Base-by-base conservation (phyloP, 352 stramenopile genomes). In the Pythium diclinum region DNA sequence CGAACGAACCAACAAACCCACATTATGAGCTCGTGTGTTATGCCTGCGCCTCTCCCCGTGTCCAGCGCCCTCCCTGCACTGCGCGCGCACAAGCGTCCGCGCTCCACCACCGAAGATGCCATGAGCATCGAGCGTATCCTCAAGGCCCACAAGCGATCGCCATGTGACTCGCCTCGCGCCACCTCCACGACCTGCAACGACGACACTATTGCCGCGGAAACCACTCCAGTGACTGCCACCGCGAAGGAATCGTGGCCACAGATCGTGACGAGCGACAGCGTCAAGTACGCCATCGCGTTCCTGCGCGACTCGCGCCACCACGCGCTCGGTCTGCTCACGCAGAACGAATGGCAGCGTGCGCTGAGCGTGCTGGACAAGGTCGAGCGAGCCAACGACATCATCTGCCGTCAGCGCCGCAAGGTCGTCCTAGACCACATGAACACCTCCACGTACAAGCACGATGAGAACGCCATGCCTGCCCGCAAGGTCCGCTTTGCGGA, bases 331-430 rank as follows among this genome's bases (percentile, higher is more conserved):
- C 73, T 92, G 63, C 77, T 85, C 36, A 60, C 84, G 3, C 78
- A 92, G 69, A 89, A 89, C 70, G 70, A 92, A 58, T 92, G 81
- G 77, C 78, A 90, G 52, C 83, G 83, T 52, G 83, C 83, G 14
- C 63, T 92, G 30, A 72, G 67, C 42, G 81, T 92, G 56, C 74
- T 92, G 14, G 83, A 92, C 66, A 92, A 92, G 73, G 86, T 92
- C 52, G 83, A 92, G 66, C 81, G 81, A 23, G 83, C 83, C 40
- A 91, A 87, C 67, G 81, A 91, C 56, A 89, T 89, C 59, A 83
- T 92, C 62, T 77, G 80, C 17, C 79, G 78, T 55, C 81, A 89
- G 63, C 83, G 80, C 56, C 83, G 83, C 65, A 61, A 73, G 42
- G 77, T 79, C 57, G 78, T 92, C 61, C 71, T 85, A 8, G 62